A percentile compares a stretch with the other conserved stretches of the same genome.
Conservation (phyloP, 202 grass and related monocot species). For the Eragrostis tef region DNA sequence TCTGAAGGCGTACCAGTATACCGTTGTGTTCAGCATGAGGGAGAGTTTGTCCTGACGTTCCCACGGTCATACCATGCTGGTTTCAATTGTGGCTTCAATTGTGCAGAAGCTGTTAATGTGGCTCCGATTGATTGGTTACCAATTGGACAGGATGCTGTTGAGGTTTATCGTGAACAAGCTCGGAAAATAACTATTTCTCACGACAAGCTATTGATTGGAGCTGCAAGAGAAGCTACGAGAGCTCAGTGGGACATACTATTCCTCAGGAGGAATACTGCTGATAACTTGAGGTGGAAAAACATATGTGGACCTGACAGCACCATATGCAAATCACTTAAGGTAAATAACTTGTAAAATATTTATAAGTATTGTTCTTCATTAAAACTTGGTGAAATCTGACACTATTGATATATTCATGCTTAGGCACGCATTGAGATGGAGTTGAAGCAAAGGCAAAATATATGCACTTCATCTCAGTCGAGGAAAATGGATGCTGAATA, state of each 20-base stretch:
- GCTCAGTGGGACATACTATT: slow-evolving; percentile 87
- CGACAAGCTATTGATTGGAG: slow-evolving; percentile 78
- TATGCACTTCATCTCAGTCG: slow-evolving; percentile 61
- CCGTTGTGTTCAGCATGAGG: slow-evolving; percentile 68
- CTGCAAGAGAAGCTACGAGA: slow-evolving; percentile 76
- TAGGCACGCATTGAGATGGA: slow-evolving; percentile 70
- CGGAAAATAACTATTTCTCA: slow-evolving; percentile 81
- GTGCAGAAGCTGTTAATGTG: slow-evolving; percentile 91
- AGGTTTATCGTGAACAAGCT: slow-evolving; percentile 72
- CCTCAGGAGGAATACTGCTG: slow-evolving; percentile 60
- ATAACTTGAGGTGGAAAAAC: slow-evolving; percentile 76
- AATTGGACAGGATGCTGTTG: slow-evolving; percentile 75
- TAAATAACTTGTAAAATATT: slow-evolving; percentile 33
- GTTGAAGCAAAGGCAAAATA: slow-evolving; percentile 50
- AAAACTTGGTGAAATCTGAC: slow-evolving; percentile 33
- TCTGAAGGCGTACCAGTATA: slow-evolving; percentile 72
- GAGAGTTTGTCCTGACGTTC: slow-evolving; percentile 81
- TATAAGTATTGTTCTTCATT: slow-evolving; percentile 14
- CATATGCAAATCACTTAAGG: slow-evolving; percentile 71
- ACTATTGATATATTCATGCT: slow-evolving; percentile 18
- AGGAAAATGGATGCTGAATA: slow-evolving; percentile 74
- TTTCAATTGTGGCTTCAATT: slow-evolving; percentile 86
- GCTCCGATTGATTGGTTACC: slow-evolving; percentile 88
- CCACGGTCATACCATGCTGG: slow-evolving; percentile 84
- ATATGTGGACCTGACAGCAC: slow-evolving; percentile 63